Evolutionary conservation across 2,329 filamentous ascomycete genomes (phyloP), one percentile per base, ranked within the genome.

Genomic region (Talaromyces sp.): DNA sequence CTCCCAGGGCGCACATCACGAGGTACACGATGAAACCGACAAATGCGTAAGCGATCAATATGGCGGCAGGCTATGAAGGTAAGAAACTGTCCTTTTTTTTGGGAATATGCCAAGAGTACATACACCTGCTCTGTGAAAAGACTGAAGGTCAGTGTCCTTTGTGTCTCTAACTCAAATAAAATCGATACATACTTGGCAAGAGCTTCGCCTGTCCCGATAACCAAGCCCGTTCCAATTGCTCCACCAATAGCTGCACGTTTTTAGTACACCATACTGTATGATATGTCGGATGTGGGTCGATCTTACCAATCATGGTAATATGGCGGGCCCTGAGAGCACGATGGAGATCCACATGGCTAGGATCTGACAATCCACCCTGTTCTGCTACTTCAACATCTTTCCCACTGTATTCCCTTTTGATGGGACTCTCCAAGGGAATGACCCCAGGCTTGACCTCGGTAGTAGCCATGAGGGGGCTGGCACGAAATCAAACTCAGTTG

Each of bases 1-100:
- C 89, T 57, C 89, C 90, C 3, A 94, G 83, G 51, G 84, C 86
- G 52, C 86, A 86, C 88, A 94, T 91, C 62, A 94, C 89, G 37
- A 91, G 76, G 72, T 86, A 94, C 60, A 93, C 90, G 54, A 94
- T 66, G 44, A 76, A 74, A 42, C 75, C 75, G 40, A 77, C 73
- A 49, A 74, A 65, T 4, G 71, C 62, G 60, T 77, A 78, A 5
- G 73, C 74, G 40, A 78, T 77, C 27, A 77, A 64, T 33, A 78
- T 70, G 3, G 74, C 64, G 13, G 65, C 75, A 17, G 75, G 75
- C 62, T 72, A 55, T 20, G 32, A 49, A 24, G 35, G 44, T 54
- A 29, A 54, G 61, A 37, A 9, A n/a, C 2, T 39, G 29, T 27
- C 13, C 19, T 27, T 27, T 9, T 27, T 27, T 9, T 14, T 10